Percentiles rank a stretch among this genome's conserved stretches.
These are phyloP conservation scores for Prunus campanulata DNA, from an alignment of 306 rosid species.

Conservation along the genomic window DNA sequence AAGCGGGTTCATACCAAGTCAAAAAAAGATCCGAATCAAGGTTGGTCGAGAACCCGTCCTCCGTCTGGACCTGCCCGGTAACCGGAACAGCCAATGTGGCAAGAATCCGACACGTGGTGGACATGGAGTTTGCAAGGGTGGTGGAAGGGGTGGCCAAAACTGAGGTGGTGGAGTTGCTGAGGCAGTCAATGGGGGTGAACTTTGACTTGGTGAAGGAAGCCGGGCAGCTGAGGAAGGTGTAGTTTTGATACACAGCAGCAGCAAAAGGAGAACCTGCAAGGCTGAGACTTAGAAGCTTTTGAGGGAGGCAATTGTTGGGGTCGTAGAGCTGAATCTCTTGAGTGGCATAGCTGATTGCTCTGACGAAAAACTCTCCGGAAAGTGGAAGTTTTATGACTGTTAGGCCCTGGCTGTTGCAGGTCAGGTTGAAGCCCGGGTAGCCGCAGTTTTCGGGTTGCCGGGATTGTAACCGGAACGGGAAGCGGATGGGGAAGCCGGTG, in stretches of 20 bases:
- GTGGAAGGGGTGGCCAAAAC: constrained; percentile 51
- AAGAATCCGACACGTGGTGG: constrained; percentile 39
- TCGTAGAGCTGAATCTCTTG: constrained; percentile 60
- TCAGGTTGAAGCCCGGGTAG: constrained; percentile 59
- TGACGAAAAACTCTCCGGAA: constrained; percentile 44
- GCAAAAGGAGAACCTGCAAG: constrained; percentile 56
- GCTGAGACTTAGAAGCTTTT: constrained; percentile 45
- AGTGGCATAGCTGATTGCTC: constrained; percentile 39
- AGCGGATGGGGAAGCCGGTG: constrained; percentile 37
- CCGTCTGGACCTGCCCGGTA: constrained; percentile 18
- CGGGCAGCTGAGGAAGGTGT: constrained; percentile 63
- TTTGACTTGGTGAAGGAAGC: constrained; percentile 30
- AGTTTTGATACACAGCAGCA: constrained; percentile 24
- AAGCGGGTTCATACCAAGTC: constrained; percentile 55
- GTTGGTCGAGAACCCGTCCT: constrained; percentile 23
- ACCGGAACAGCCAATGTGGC: constrained; percentile 39
- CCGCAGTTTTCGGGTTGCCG: constrained; percentile 42
- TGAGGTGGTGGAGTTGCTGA: constrained; percentile 59
- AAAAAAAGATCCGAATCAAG: constrained; percentile 40
- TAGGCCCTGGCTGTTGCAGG: constrained; percentile 36
- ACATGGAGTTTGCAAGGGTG: constrained; percentile 31
- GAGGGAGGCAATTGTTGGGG: constrained; percentile 53
- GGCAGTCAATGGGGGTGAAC: constrained; percentile 47
- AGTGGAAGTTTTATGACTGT: constrained; percentile 44
- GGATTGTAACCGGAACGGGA: constrained; percentile 52